phyloP scores from a whole-genome alignment of 73 alveolate genomes.

The Paramecium sexaurelia region DNA sequence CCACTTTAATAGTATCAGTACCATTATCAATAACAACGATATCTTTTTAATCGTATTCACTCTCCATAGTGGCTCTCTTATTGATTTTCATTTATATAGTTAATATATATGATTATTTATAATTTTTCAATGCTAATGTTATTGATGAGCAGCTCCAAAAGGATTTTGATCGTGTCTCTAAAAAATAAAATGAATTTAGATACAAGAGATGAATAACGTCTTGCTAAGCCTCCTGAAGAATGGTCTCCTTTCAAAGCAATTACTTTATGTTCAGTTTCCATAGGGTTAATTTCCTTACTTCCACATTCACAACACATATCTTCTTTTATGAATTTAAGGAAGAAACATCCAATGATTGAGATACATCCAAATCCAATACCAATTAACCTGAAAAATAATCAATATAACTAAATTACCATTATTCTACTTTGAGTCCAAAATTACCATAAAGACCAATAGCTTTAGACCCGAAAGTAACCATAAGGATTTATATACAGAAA shows the following conservation, averaged over 20 bases:
- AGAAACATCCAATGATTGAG: constrained; percentile 61
- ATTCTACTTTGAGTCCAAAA: constrained; percentile 71
- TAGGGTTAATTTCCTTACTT: constrained; percentile 17
- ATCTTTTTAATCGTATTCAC: constrained; percentile 61
- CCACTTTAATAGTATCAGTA: constrained; percentile 67
- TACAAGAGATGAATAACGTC: constrained; percentile 59
- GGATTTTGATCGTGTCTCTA: constrained; percentile 35
- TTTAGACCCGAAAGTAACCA: constrained; percentile 76
- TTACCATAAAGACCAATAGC: constrained; percentile 49
- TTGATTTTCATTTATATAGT: constrained; percentile 32
- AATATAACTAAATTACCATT: constrained; percentile 72
- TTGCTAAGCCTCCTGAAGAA: constrained; percentile 6
- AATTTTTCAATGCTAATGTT: constrained; percentile 32
- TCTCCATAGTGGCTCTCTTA: constrained; percentile 66
- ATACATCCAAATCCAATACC: constrained; percentile 84
- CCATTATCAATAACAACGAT: constrained; percentile 68
- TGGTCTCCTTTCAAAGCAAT: background rate
- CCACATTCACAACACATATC: constrained; percentile 63
- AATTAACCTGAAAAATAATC: constrained; percentile 73
- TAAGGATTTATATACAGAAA: constrained; percentile 74
- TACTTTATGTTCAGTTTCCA: constrained; percentile 24
- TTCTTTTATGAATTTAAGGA: constrained; percentile 65
- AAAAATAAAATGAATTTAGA: background rate
- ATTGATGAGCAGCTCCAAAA: background rate
- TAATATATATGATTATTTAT: background rate